phyloP scores from a whole-genome alignment of 2,329 filamentous ascomycete species.

The Orbilia ellipsospora region DNA sequence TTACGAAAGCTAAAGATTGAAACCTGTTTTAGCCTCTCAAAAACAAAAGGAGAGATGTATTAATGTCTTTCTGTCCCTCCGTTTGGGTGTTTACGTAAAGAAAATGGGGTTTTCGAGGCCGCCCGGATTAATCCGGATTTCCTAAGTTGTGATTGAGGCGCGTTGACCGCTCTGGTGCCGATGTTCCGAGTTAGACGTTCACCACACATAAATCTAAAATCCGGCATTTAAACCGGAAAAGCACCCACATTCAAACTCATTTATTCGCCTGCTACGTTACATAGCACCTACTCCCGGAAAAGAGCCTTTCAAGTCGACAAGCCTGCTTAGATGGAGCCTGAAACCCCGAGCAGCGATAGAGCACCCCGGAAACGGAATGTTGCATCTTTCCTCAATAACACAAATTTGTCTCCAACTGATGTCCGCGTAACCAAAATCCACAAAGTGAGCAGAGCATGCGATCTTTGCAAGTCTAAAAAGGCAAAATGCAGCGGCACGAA shows the following conservation, averaged over 20 bases:
- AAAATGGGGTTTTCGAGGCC: too few relatives aligned
- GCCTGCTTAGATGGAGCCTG: background rate
- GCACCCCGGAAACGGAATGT: slow-evolving; percentile 29
- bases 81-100: too few relatives aligned
- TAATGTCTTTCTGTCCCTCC: too few relatives aligned
- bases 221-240: slow-evolving; percentile 14
- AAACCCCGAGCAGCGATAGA: background rate
- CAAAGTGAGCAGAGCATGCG: slow-evolving; percentile 63
- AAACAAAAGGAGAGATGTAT: too few relatives aligned
- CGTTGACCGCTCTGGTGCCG: background rate
- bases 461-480: slow-evolving; percentile 63
- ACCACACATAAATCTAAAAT: background rate
- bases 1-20: too few relatives aligned
- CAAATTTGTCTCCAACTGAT: slow-evolving; percentile 17
- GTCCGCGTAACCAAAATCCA: slow-evolving; percentile 32
- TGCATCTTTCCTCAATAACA: slow-evolving; percentile 37
- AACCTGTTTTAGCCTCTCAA: too few relatives aligned
- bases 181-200: background rate
- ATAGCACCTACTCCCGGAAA: background rate
- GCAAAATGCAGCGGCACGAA: slow-evolving; percentile 62
- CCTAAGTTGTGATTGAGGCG: too few relatives aligned
- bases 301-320: background rate
- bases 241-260: too few relatives aligned
- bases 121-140: too few relatives aligned
- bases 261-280: too few relatives aligned